Evolutionary conservation across 768 basidiomycete species (phyloP), one percentile per base, ranked within the genome.

Genomic region (Rhodotorula toruloides): DNA sequence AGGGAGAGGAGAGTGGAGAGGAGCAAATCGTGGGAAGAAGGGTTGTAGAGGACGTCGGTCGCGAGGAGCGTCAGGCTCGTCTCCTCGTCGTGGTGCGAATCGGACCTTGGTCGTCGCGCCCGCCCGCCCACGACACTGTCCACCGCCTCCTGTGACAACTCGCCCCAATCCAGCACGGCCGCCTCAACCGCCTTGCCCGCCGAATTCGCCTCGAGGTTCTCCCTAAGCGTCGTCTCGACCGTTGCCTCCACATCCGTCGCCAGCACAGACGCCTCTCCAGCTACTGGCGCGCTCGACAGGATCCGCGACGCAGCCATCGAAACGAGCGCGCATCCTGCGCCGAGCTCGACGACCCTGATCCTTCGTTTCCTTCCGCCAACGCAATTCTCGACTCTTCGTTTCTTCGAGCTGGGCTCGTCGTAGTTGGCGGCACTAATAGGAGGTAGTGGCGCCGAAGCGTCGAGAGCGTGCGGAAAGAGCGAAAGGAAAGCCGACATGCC

Each of bases 21-120:
- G 31, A 74, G 61, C 21, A 61, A n/a, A 2, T 0, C 2, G 56
- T 74, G 73, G 2, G 71, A 68, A 0, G 44, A 44, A 1, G 67
- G 61, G 62, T 74, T 69, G 69, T 74, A 74, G 11, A 74, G 65
- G 16, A 74, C 61, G 61, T 74, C 73, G 32, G 71, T 47, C 2
- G 60, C 73, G 42, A 71, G 31, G 25, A 74, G 42, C 12, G 61
- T 67, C 16, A 71, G 19, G n/a, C 21, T 11, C 21, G 57, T 22
- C 13, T 27, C 4, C 34, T 39, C 27, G 17, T 10, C 32, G 21
- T 27, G 32, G 8, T 36, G 29, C 4, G 47, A 19, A 49, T 48
- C 31, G 53, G n/a, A n/a, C n/a, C 21, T 40, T 22, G 34, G 7
- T 25, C 48, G 34, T 52, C 48, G 12, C 13, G 40, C 25, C 36